Conservation (phyloP, 352 stramenopile species). For the Phytophthora sansomeana region DNA sequence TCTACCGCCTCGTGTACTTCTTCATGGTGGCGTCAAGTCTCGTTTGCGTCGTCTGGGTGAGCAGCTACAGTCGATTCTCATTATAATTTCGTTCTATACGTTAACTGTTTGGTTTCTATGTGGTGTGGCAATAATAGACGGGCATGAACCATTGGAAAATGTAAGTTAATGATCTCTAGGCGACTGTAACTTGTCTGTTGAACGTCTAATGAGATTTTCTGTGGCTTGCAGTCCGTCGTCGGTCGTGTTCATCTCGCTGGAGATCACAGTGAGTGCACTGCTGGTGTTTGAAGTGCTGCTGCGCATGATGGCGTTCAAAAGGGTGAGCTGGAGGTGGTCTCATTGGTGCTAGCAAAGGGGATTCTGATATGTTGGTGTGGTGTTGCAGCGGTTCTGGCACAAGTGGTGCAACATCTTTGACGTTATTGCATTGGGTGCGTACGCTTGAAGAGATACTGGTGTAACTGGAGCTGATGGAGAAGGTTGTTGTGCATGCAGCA, state of each 20-base stretch:
- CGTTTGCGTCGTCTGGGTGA: constrained; percentile 77
- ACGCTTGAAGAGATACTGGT: background rate
- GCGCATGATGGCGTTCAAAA: constrained; percentile 83
- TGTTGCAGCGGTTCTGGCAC: constrained; percentile 74
- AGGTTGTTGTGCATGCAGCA: constrained; percentile 38
- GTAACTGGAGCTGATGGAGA: background rate
- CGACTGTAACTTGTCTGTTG: background rate
- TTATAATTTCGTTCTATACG: background rate
- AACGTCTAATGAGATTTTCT: background rate
- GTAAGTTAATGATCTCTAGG: constrained; percentile 29
- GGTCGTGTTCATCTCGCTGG: constrained; percentile 80
- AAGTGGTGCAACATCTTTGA: constrained; percentile 91
- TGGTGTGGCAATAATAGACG: constrained; percentile 47
- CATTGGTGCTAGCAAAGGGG: background rate
- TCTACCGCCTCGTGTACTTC: constrained; percentile 83
- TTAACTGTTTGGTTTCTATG: background rate
- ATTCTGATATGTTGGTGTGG: background rate
- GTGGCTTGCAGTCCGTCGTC: constrained; percentile 63
- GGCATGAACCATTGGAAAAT: constrained; percentile 80
- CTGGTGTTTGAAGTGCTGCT: constrained; percentile 84
- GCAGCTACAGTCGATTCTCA: constrained; percentile 4
- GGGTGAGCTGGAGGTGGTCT: constrained; percentile 40
- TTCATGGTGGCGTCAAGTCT: constrained; percentile 80
- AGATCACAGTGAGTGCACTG: constrained; percentile 78
- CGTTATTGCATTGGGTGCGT: constrained; percentile 70